A percentile compares a stretch with the other conserved stretches of the same genome.
Conservation (phyloP, 2,329 filamentous ascomycete species). For the Aspergillus tubingensis region DNA sequence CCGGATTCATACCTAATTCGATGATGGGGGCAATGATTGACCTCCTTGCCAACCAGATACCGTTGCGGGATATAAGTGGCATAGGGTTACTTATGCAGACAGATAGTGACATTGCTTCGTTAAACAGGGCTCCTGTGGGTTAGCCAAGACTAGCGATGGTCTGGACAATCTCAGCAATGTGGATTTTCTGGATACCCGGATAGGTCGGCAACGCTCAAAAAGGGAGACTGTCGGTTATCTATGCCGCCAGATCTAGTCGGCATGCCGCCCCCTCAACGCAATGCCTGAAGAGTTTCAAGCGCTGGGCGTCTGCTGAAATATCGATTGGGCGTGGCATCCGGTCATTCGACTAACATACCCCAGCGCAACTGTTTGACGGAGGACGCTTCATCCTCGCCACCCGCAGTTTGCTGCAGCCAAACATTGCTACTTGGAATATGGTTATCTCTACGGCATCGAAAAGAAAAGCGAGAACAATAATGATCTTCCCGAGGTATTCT, state of each 20-base stretch:
- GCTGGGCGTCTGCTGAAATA: no score
- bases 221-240: background rate
- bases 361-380: no score
- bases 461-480: background rate
- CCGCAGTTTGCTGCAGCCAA: background rate
- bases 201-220: background rate
- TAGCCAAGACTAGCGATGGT: background rate
- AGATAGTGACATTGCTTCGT: background rate
- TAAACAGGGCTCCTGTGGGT: background rate
- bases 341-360: no score
- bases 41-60: background rate
- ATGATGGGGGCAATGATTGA: background rate
- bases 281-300: no score
- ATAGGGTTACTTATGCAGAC: background rate
- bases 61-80: background rate
- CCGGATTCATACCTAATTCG: background rate
- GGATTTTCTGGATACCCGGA: background rate
- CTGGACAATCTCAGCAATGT: background rate
- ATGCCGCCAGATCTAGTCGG: background rate
- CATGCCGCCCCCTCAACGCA: background rate
- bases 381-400: no score
- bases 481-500: background rate
- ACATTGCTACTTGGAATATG: background rate
- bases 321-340: no score
- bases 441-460: background rate